phyloP scores from a whole-genome alignment of 2,329 filamentous ascomycete species.

The Penicillium nordicum region DNA sequence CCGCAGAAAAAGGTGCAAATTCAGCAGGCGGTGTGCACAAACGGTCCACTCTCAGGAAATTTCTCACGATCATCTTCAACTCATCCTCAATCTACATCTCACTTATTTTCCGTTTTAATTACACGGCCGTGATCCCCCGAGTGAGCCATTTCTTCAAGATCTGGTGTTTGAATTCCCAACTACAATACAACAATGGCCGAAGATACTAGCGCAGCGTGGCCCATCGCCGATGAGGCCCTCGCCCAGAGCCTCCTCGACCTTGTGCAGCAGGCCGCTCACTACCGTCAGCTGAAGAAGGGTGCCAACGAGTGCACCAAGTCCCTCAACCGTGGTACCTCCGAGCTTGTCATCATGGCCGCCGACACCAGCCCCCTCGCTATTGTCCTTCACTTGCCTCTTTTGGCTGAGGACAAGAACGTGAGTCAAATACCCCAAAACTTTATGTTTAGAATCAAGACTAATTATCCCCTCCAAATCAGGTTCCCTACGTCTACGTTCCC shows the following conservation, averaged over 20 bases:
- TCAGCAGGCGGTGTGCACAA: conserved; percentile 3
- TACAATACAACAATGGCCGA: conserved; percentile 29
- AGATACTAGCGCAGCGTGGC: conserved; percentile 55
- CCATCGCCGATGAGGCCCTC: conserved; percentile 68
- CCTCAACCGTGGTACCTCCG: conserved; percentile 83
- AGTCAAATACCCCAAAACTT: not conserved
- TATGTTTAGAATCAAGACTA: not conserved
- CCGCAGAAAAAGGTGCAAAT: not conserved
- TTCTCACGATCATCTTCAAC: conserved; percentile 1
- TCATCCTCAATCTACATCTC: not conserved
- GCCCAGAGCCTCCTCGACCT: conserved; percentile 80
- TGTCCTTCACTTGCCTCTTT: conserved; percentile 80
- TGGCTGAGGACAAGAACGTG: conserved; percentile 71
- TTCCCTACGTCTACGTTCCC: conserved; percentile 69
- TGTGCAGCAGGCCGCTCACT: conserved; percentile 64
- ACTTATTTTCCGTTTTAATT: conserved; percentile 4
- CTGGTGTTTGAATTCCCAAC: conserved; percentile 16
- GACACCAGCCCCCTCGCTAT: conserved; percentile 87
- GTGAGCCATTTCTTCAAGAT: conserved; percentile 35
- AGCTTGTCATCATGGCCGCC: conserved; percentile 52
- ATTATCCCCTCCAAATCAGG: not conserved
- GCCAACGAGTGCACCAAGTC: conserved; percentile 86
- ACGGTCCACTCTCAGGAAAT: conserved; percentile 1
- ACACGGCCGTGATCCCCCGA: conserved; percentile 37
- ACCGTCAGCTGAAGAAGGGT: conserved; percentile 79